Percentiles rank a stretch among this genome's conserved stretches.
Evolutionary conservation across 306 rosid genomes (phyloP).

Genomic region (Lotus japonicus): DNA sequence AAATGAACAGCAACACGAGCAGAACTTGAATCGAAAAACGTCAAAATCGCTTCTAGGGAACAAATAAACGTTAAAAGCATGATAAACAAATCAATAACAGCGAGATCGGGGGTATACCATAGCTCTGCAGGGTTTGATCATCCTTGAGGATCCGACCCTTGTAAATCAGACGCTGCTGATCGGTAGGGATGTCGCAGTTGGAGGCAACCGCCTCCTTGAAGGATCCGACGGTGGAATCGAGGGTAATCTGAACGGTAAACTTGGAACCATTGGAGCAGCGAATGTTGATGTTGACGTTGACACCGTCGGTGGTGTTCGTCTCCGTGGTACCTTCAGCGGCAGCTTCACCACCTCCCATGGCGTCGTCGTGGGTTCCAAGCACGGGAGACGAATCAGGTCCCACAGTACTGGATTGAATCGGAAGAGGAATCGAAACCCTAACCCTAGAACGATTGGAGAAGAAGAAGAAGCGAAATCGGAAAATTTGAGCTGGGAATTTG

Average conservation of each 20-base stretch:
- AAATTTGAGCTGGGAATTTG: neutral
- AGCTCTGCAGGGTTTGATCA: conserved; percentile 68
- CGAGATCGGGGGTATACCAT: conserved; percentile 53
- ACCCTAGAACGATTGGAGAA: conserved; percentile 27
- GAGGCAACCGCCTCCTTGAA: conserved; percentile 51
- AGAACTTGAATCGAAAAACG: neutral
- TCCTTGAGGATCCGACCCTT: conserved; percentile 85
- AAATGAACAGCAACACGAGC: neutral
- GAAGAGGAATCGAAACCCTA: conserved; percentile 21
- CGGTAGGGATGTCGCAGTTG: conserved; percentile 48
- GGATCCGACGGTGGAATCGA: conserved; percentile 47
- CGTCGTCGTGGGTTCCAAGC: conserved; percentile 26
- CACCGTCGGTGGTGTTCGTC: conserved; percentile 28
- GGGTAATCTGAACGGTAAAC: conserved; percentile 46
- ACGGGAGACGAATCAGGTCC: conserved; percentile 25
- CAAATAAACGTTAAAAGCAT: neutral
- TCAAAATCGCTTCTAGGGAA: neutral
- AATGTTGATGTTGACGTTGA: conserved; percentile 47
- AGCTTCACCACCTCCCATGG: conserved; percentile 66
- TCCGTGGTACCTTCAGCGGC: conserved; percentile 32
- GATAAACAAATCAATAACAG: neutral
- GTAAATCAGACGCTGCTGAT: conserved; percentile 82
- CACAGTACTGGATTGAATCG: neutral
- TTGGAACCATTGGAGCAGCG: conserved; percentile 74
- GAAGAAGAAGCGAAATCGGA: neutral